These are phyloP conservation scores for Rutidosis leptorrhynchoides DNA, from an alignment of 129 eudicot genomes.

Conservation along the genomic window DNA sequence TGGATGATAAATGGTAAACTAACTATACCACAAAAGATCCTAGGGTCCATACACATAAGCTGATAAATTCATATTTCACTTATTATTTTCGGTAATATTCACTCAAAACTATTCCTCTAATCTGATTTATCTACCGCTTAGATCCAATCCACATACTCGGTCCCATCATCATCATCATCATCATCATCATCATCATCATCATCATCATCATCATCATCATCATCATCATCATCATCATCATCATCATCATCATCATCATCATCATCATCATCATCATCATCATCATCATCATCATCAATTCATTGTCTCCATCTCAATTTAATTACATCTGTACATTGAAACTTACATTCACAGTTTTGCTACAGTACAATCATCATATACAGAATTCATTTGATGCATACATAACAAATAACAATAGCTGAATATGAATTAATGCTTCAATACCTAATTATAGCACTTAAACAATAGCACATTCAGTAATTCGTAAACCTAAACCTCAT, in stretches of 20 bases:
- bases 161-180: conserved; percentile 2
- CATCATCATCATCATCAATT: too few relatives aligned
- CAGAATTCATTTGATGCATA: not conserved
- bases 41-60: not conserved
- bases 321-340: too few relatives aligned
- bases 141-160: not conserved
- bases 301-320: too few relatives aligned
- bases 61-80: not conserved
- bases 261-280: too few relatives aligned
- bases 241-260: too few relatives aligned
- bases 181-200: conserved; percentile 13
- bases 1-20: not conserved
- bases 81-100: not conserved
- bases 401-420: not conserved
- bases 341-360: too few relatives aligned
- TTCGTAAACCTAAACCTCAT: conserved; percentile 17
- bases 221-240: too few relatives aligned
- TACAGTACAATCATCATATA: conserved; percentile 6
- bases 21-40: not conserved
- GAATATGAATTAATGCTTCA: conserved; percentile 9
- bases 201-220: too few relatives aligned
- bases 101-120: conserved; percentile 2
- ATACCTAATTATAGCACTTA: conserved; percentile 10
- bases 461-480: not conserved
- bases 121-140: not conserved